Conservation (phyloP, 164 flowering plant species). For the Liriodendron chinense region DNA sequence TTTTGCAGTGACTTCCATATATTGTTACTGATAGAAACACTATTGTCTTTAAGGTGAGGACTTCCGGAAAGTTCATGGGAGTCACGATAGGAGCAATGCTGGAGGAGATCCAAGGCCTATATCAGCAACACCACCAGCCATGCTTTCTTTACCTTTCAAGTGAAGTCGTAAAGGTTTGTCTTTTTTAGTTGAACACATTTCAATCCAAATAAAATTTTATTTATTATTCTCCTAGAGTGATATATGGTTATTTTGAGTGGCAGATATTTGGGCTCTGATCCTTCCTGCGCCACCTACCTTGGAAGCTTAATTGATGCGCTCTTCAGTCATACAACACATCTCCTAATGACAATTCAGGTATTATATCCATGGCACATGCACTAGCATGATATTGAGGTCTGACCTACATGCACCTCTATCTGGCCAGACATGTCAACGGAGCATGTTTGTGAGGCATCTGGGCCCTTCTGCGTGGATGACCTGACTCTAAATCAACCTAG, state of each 20-base stretch:
- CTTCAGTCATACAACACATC: conserved; percentile 76
- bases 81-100: conserved; percentile 90
- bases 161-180: conserved; percentile 91
- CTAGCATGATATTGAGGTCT: not conserved
- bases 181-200: not conserved
- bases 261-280: conserved; percentile 99
- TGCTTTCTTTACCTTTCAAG: conserved; percentile 98
- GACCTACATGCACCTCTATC: not conserved
- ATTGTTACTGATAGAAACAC: conserved; percentile 17
- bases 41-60: conserved; percentile 62
- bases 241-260: conserved; percentile 11
- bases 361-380: not conserved
- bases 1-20: not conserved
- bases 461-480: not conserved
- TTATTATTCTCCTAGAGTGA: conserved; percentile 2
- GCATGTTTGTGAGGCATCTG: not conserved
- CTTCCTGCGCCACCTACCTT: conserved; percentile 83
- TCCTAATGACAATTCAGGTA: conserved; percentile 76
- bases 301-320: conserved; percentile 75
- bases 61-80: conserved; percentile 88
- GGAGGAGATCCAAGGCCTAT: conserved; percentile 82
- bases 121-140: conserved; percentile 88
- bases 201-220: not conserved
- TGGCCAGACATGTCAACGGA: too few relatives aligned
- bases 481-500: too few relatives aligned